phyloP scores from a whole-genome alignment of 2,329 filamentous ascomycete species.

The Pezicula neosporulosa region DNA sequence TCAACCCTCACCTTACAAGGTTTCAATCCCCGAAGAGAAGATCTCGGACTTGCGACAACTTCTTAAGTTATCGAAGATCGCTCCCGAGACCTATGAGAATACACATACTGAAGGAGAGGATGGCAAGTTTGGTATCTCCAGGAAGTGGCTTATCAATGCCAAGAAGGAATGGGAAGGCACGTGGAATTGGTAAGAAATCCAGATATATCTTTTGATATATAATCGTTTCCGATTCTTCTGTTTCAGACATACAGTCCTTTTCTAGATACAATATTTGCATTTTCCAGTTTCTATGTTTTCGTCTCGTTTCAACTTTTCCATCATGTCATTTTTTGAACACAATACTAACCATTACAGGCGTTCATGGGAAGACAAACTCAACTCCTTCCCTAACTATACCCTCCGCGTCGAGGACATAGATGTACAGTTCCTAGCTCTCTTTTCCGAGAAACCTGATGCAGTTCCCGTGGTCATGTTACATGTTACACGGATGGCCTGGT shows the following conservation, averaged over 20 bases:
- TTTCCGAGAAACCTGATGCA: slow-evolving; percentile 13
- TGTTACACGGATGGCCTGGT: slow-evolving; percentile 20
- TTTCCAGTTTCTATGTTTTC: too few species aligned
- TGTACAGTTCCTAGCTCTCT: slow-evolving; percentile 15
- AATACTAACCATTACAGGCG: not conserved
- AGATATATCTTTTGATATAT: slow-evolving; percentile 5
- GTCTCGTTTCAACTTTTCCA: too few species aligned
- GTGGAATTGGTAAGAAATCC: slow-evolving; percentile 43
- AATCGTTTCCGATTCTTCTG: not conserved
- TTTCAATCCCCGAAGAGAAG: slow-evolving; percentile 38
- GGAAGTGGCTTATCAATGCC: slow-evolving; percentile 41
- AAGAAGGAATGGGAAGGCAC: slow-evolving; percentile 38
- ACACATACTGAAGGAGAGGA: slow-evolving; percentile 35
- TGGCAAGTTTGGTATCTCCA: slow-evolving; percentile 34
- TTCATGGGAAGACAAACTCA: not conserved
- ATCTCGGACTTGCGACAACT: slow-evolving; percentile 43
- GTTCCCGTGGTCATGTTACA: slow-evolving; percentile 10
- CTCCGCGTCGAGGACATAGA: not conserved
- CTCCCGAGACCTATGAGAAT: slow-evolving; percentile 46
- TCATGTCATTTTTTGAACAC: not conserved
- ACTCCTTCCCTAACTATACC: slow-evolving; percentile 3
- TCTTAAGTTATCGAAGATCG: slow-evolving; percentile 43
- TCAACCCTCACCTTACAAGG: not conserved
- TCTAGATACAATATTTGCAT: not conserved
- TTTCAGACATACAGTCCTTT: not conserved